Base-by-base conservation (phyloP, 805 yeast species). In the Komagataella pastoris region DNA sequence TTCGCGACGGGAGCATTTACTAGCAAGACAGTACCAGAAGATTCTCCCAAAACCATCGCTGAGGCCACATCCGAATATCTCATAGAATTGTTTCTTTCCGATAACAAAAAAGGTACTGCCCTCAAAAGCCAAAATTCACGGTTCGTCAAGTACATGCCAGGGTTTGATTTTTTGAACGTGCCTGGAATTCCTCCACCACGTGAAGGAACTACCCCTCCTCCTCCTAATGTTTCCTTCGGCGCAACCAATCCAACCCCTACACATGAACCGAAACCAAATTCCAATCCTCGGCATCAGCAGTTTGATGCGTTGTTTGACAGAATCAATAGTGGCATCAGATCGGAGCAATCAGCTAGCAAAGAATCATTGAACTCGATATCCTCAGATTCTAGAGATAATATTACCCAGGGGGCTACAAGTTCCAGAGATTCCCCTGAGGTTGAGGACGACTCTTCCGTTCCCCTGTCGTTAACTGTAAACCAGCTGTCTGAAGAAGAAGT, bases 401-500 rank as follows among this genome's bases (percentile, higher is more conserved):
- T 51, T 59, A 3, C 51, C 54, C 17, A 19, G 50, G 19, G 58
- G 55, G 21, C 55, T 49, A 2, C 58, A 53, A 17, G 58, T 61
- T 49, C 61, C 58, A 46, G 62, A 59, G 44, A 50, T 18, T 19
- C 19, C 23, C 24, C 47, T 17, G 21, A 21, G 3, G 12, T 17
- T 12, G 58, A 58, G 17, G 71, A 68, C 45, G 79, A 76, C 48
- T 55, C 68, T 7, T 57, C 68, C 8, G 74, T 81, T 2, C 88
- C 90, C 0, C 65, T 85, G 50, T 78, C 88, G 2, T 66, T 86
- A n/a, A 72, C 82, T 1, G 75, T 79, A 1, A 77, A 75, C 48
- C 88, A 88, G 53, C 73, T 91, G 48, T 77, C 96, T 0, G 74
- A 75, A 17, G 85, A 84, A 52, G 99, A 91, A 65, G 77, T 81